Evolutionary conservation across 2,329 filamentous ascomycete species (phyloP).

Genomic region (Colletotrichum kahawae): DNA sequence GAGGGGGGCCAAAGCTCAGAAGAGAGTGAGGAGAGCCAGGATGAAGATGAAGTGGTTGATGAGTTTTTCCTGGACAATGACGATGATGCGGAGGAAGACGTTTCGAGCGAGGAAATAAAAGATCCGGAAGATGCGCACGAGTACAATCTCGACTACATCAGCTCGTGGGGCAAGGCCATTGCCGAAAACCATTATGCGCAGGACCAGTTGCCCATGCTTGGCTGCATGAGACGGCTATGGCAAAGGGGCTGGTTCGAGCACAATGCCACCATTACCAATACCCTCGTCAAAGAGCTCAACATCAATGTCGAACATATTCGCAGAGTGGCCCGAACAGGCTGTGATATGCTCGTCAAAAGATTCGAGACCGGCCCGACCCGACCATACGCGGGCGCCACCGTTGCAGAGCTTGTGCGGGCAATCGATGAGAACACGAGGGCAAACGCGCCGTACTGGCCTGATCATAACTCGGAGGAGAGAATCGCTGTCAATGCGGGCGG

Average conservation of each 20-base stretch:
- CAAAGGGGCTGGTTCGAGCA: background rate
- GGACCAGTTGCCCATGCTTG: slow-evolving; percentile 1
- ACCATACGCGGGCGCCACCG: background rate
- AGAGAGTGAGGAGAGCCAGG: background rate
- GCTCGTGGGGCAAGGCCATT: background rate
- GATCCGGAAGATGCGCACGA: background rate
- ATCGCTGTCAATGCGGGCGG: background rate
- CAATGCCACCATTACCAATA: background rate
- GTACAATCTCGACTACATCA: background rate
- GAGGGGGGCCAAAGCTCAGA: accelerated
- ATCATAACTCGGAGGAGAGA: background rate
- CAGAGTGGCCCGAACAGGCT: background rate
- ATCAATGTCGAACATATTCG: background rate
- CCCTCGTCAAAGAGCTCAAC: background rate
- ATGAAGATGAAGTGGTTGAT: background rate
- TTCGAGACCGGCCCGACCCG: background rate
- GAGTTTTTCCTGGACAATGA: background rate
- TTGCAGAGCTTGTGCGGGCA: background rate
- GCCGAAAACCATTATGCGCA: background rate
- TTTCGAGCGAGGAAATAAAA: background rate
- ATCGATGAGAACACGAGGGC: background rate
- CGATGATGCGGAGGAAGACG: background rate
- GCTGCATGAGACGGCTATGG: background rate
- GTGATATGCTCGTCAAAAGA: background rate
- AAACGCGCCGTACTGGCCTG: background rate